A percentile compares a stretch with the other conserved stretches of the same genome.
Evolutionary conservation across 192 early-diverging fungal genomes (phyloP).

Genomic region (Rhizophagus sp.): DNA sequence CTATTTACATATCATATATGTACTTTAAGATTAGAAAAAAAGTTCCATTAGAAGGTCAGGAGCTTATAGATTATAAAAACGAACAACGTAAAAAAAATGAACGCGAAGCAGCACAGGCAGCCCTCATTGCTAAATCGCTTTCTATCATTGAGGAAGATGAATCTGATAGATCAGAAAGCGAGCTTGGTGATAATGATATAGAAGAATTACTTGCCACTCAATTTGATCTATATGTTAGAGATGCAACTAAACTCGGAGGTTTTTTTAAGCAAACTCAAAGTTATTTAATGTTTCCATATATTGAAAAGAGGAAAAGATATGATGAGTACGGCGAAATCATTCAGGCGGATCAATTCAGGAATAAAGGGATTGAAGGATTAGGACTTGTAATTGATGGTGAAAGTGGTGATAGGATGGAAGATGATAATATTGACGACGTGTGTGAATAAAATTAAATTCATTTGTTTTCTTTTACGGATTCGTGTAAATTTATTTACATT

Average conservation of each 20-base stretch:
- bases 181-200: conserved; percentile 56
- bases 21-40: conserved; percentile 48
- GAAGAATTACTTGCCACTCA: conserved; percentile 50
- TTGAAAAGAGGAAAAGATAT: conserved; percentile 76
- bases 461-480: not conserved
- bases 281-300: conserved; percentile 86
- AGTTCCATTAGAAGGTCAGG: conserved; percentile 84
- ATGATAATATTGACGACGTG: conserved; percentile 31
- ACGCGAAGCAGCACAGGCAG: conserved; percentile 74
- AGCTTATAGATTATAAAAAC: conserved; percentile 70
- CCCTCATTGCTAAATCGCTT: conserved; percentile 58
- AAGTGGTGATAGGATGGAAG: conserved; percentile 31
- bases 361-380: conserved; percentile 10
- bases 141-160: conserved; percentile 84
- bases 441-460: not conserved
- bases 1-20: not conserved
- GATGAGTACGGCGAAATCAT: conserved; percentile 94
- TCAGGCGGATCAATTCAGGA: conserved; percentile 56
- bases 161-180: conserved; percentile 50
- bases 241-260: conserved; percentile 66
- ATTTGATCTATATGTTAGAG: conserved; percentile 86
- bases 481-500: not conserved
- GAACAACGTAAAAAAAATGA: conserved; percentile 65
- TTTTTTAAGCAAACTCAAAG: conserved; percentile 81
- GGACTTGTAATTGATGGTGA: conserved; percentile 26